phyloP scores from a whole-genome alignment of 768 basidiomycete genomes.

The Macrolepiota dolichaula region DNA sequence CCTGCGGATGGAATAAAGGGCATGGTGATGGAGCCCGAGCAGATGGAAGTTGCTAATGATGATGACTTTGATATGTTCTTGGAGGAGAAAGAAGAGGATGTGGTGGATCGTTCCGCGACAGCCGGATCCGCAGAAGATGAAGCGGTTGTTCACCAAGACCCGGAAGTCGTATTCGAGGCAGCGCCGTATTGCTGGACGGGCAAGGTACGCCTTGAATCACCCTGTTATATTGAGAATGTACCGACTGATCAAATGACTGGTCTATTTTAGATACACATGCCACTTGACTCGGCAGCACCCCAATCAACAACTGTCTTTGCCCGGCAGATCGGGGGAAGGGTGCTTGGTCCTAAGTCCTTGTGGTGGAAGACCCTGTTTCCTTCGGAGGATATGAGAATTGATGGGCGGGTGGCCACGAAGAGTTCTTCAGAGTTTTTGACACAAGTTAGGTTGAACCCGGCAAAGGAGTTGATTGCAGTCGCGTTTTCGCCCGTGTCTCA shows the following conservation, averaged over 20 bases:
- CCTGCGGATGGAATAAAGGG: slow-evolving; percentile 28
- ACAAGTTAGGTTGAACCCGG: slow-evolving; percentile 70
- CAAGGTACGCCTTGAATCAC: slow-evolving; percentile 45
- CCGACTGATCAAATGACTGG: slow-evolving; percentile 7
- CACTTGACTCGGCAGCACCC: slow-evolving; percentile 66
- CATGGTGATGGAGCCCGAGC: slow-evolving; percentile 41
- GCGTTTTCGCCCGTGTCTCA: slow-evolving; percentile 58
- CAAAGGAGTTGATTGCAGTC: slow-evolving; percentile 78
- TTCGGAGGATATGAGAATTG: slow-evolving; percentile 64
- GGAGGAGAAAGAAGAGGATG: slow-evolving; percentile 53
- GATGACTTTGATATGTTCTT: slow-evolving; percentile 88
- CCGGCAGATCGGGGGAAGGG: slow-evolving; percentile 76
- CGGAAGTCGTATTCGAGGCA: slow-evolving; percentile 29
- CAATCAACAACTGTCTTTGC: slow-evolving; percentile 67
- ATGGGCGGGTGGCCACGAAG: slow-evolving; percentile 79
- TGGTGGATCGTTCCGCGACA: slow-evolving; percentile 18
- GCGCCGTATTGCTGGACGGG: slow-evolving; percentile 69
- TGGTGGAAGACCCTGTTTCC: slow-evolving; percentile 82
- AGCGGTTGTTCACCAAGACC: slow-evolving; percentile 29
- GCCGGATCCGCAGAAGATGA: slow-evolving; percentile 11
- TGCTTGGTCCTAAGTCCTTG: slow-evolving; percentile 49
- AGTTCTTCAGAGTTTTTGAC: slow-evolving; percentile 77
- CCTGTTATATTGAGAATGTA: slow-evolving; percentile 3
- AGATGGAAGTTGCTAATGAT: slow-evolving; percentile 52
- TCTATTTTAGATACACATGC: slow-evolving; percentile 66